phyloP scores from a whole-genome alignment of 2,329 filamentous ascomycete species.

The Nigrospora oryzae region DNA sequence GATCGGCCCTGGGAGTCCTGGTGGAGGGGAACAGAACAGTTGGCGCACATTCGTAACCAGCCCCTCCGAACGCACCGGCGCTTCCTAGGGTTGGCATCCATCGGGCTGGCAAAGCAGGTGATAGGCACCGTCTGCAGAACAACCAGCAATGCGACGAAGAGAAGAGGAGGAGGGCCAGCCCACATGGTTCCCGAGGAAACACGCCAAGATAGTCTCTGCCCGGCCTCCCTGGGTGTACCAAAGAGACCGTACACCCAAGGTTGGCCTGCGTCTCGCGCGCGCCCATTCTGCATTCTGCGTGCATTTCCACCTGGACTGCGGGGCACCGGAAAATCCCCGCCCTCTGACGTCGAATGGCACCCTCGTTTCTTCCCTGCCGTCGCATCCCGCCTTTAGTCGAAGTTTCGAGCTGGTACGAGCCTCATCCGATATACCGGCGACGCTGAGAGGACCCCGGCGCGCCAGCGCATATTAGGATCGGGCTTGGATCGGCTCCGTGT shows the following conservation, averaged over 20 bases:
- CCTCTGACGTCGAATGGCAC: neutral
- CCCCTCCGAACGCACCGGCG: too few species aligned
- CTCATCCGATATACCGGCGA: neutral
- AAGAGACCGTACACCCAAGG: too few species aligned
- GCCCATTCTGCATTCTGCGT: constrained; percentile 2
- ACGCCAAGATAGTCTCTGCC: neutral
- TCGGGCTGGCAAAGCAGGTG: too few species aligned
- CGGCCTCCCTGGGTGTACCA: neutral
- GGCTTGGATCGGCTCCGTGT: too few species aligned
- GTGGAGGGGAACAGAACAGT: neutral
- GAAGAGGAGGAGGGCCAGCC: too few species aligned
- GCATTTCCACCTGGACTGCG: neutral
- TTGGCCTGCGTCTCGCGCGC: neutral
- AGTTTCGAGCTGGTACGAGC: constrained; percentile 4
- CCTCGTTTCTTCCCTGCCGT: neutral
- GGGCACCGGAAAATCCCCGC: constrained; percentile 1
- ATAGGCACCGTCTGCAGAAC: too few species aligned
- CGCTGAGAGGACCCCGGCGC: too few species aligned
- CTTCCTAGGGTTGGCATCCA: too few species aligned
- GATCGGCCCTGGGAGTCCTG: too few species aligned
- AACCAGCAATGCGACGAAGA: too few species aligned
- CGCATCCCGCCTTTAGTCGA: constrained; percentile 1
- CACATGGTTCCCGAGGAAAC: neutral
- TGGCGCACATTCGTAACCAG: neutral
- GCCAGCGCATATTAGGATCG: too few species aligned